Conservation (phyloP, 805 yeast species). For the Saccharomycopsis sp. region DNA sequence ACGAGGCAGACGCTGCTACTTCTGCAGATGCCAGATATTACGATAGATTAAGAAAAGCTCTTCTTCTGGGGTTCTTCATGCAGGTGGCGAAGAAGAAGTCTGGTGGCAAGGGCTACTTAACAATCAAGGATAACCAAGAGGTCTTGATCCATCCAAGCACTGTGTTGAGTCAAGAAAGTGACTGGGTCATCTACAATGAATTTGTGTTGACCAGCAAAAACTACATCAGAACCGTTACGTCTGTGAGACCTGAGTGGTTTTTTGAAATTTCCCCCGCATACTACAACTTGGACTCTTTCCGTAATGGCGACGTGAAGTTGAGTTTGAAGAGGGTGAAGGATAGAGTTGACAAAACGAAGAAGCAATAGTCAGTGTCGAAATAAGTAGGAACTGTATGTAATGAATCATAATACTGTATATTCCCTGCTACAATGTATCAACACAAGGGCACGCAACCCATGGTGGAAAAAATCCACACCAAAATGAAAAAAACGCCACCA, state of each 20-base stretch:
- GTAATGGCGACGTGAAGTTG: conserved; percentile 62
- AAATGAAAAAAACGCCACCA: too few relatives aligned
- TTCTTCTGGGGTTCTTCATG: conserved; percentile 94
- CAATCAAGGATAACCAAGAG: conserved; percentile 94
- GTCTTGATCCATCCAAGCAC: conserved; percentile 92
- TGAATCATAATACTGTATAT: too few relatives aligned
- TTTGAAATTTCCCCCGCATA: conserved; percentile 69
- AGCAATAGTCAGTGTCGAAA: conserved; percentile 15
- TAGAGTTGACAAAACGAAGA: conserved; percentile 38
- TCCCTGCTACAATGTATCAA: too few relatives aligned
- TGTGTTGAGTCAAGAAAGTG: conserved; percentile 77
- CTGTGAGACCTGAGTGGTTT: conserved; percentile 87
- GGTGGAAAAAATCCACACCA: too few relatives aligned
- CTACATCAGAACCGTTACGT: conserved; percentile 89
- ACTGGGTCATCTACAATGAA: conserved; percentile 93
- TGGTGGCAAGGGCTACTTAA: conserved; percentile 74
- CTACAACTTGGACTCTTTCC: conserved; percentile 54
- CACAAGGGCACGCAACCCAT: too few relatives aligned
- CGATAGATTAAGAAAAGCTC: conserved; percentile 74
- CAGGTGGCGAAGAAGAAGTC: conserved; percentile 91
- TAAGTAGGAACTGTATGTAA: too few relatives aligned
- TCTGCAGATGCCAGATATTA: conserved; percentile 57
- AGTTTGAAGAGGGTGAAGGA: conserved; percentile 54
- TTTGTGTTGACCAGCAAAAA: conserved; percentile 90
- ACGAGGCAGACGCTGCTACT: conserved; percentile 55